Conservation (phyloP, 2,329 filamentous ascomycete species). For the Arachnomyces sp. region DNA sequence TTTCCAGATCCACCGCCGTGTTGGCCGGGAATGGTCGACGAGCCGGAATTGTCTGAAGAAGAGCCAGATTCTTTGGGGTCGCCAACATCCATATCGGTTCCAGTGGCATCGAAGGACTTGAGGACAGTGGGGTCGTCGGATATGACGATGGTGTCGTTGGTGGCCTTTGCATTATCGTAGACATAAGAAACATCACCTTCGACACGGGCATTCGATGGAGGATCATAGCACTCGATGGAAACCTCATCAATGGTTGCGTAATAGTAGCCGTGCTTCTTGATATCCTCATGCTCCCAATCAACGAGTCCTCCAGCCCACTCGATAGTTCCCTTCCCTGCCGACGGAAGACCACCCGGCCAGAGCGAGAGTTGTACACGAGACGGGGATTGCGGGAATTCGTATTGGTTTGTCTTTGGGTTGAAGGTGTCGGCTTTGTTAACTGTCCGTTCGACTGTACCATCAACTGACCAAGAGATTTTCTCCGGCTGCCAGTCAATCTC, state of each 20-base stretch:
- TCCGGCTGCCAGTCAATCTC: slow-evolving; percentile 91
- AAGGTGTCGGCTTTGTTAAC: slow-evolving; percentile 72
- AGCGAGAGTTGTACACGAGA: slow-evolving; percentile 86
- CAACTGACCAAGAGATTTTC: slow-evolving; percentile 74
- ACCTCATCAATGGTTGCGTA: slow-evolving; percentile 73
- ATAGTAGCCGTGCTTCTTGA: slow-evolving; percentile 80
- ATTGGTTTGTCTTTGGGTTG: slow-evolving; percentile 75
- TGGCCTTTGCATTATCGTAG: slow-evolving; percentile 57
- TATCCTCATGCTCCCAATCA: slow-evolving; percentile 75
- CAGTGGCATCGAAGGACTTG: slow-evolving; percentile 72
- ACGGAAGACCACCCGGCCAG: slow-evolving; percentile 80
- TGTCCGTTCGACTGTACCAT: slow-evolving; percentile 69
- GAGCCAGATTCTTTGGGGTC: slow-evolving; percentile 29
- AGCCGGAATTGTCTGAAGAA: slow-evolving; percentile 17
- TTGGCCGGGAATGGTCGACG: slow-evolving; percentile 26
- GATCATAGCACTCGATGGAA: slow-evolving; percentile 78
- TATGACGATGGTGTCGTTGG: slow-evolving; percentile 71
- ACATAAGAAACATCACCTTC: slow-evolving; percentile 61
- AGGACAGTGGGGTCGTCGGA: slow-evolving; percentile 68
- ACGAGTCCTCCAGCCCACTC: slow-evolving; percentile 87
- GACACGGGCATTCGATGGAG: slow-evolving; percentile 61
- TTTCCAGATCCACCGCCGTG: slow-evolving; percentile 27
- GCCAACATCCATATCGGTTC: slow-evolving; percentile 59
- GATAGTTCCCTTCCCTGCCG: slow-evolving; percentile 76
- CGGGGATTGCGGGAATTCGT: slow-evolving; percentile 84